Conservation (phyloP, 768 basidiomycete species). For the Lactarius evosmus region DNA sequence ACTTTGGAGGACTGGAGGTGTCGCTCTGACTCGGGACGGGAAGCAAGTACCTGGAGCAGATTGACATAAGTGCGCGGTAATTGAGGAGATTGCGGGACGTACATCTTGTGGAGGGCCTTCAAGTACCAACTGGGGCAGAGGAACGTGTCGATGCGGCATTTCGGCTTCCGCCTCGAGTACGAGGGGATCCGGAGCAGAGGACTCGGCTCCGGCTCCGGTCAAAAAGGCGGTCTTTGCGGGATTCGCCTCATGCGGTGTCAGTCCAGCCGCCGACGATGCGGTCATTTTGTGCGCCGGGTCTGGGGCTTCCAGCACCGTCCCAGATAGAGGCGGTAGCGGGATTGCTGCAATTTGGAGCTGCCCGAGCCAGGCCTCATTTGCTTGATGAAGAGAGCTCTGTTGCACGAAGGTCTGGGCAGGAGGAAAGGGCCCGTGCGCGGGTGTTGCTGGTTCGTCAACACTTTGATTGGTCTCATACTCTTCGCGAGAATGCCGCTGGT, state of each 20-base stretch:
- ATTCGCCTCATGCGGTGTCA: not conserved
- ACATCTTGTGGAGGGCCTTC: slow-evolving; percentile 15
- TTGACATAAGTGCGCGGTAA: not conserved
- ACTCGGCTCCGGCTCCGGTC: not conserved
- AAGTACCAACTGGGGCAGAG: not conserved
- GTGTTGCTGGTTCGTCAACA: not conserved
- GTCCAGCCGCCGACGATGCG: not conserved
- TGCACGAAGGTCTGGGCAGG: not conserved
- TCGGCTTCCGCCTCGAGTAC: not conserved
- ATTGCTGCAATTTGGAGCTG: slow-evolving; percentile 6
- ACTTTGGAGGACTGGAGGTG: slow-evolving; percentile 80
- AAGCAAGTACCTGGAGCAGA: not conserved
- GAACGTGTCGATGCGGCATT: not conserved
- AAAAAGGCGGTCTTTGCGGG: not conserved
- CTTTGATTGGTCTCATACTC: not conserved
- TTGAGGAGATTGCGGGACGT: slow-evolving; percentile 19
- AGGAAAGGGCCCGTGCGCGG: not conserved
- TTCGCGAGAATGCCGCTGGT: not conserved
- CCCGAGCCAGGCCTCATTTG: slow-evolving; percentile 23
- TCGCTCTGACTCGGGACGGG: slow-evolving; percentile 32
- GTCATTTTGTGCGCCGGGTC: not conserved
- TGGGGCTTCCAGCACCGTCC: not conserved
- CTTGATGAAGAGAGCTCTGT: slow-evolving; percentile 13
- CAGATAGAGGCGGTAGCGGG: not conserved
- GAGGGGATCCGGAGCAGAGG: not conserved